Base-by-base conservation (phyloP, 495 filamentous ascomycete genomes). In the Penicillium pancosmium region DNA sequence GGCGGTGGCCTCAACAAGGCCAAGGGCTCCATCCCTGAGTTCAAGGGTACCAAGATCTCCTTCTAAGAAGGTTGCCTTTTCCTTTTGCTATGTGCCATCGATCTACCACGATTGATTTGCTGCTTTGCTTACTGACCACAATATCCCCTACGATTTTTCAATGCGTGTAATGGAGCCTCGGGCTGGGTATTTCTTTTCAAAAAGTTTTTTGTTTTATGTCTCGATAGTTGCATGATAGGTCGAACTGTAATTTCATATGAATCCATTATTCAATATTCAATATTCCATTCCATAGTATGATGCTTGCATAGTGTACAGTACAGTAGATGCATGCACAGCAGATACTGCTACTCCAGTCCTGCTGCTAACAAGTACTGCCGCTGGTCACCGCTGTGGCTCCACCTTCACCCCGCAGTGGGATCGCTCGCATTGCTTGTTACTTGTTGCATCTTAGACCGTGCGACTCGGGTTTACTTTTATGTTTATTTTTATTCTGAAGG, bases 31-130 rank as follows among this genome's bases (percentile, higher is more conserved):
- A 91, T 93, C 64, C 86, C 89, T 38, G 89, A 91, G 74, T 97
- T 93, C 83, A 82, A 91, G 79, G 94, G 94, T 68, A 88, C 88
- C 82, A 96, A 95, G 86, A 87, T 85, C 74, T 94, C 88, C 63
- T 97, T 98, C 73, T 91, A 89, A 83, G 58, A 40, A 46, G 34
- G 23, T 56, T 56, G 19, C 27, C 1, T 31, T 31, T 31, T 4
- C 25, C 27, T 7, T 8, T 31, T 31, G 27, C 25, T 57, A n/a
- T 41, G 56, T 50, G 43, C 59, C 60, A 47, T 63, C n/a, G 15
- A 16, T 16, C 4, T 19, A 44, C 16, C 15, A 44, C 2, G 16
- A 18, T 44, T 19, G 41, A 44, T 19, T 40, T 62, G 47, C 56
- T 49, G 23, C 49, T 60, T 50, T 54, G 61, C 35, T 56, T 57